These are phyloP conservation scores for Symbiodinium pilosum DNA, from an alignment of 73 alveolate genomes.

Conservation along the genomic window DNA sequence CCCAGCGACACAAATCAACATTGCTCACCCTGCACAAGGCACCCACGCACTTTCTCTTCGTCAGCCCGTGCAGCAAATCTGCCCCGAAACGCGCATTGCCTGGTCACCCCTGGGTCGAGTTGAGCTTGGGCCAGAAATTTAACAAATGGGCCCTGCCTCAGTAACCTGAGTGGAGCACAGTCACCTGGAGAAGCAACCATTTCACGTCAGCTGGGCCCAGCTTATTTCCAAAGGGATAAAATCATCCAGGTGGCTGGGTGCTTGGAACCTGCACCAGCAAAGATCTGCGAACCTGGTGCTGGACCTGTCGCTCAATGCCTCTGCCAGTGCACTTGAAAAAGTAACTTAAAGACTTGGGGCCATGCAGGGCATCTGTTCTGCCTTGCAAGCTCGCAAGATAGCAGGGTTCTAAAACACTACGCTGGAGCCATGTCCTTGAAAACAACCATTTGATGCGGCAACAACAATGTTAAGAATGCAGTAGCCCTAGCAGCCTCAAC, in stretches of 20 bases:
- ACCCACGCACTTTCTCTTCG: no score
- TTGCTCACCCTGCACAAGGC: no score
- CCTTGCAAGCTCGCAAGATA: background rate
- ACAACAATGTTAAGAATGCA: background rate
- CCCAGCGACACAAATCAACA: no score
- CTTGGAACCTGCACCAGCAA: background rate
- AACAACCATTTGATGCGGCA: no score
- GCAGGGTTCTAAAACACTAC: background rate
- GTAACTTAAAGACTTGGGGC: background rate
- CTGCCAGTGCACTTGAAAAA: background rate
- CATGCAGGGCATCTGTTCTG: slow-evolving; percentile 14
- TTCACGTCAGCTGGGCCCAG: no score
- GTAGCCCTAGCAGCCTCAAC: no score
- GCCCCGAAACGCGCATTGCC: no score
- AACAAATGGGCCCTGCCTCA: slow-evolving; percentile 19
- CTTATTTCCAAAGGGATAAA: no score
- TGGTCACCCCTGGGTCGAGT: background rate
- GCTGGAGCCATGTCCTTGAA: no score
- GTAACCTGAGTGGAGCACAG: background rate
- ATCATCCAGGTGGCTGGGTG: background rate
- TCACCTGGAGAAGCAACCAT: background rate
- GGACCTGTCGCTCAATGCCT: background rate
- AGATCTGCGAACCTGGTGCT: background rate
- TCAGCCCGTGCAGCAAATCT: no score
- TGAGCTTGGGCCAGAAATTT: slow-evolving; percentile 6